phyloP scores from a whole-genome alignment of 164 flowering plant species.

The Vitis rotundifolia region DNA sequence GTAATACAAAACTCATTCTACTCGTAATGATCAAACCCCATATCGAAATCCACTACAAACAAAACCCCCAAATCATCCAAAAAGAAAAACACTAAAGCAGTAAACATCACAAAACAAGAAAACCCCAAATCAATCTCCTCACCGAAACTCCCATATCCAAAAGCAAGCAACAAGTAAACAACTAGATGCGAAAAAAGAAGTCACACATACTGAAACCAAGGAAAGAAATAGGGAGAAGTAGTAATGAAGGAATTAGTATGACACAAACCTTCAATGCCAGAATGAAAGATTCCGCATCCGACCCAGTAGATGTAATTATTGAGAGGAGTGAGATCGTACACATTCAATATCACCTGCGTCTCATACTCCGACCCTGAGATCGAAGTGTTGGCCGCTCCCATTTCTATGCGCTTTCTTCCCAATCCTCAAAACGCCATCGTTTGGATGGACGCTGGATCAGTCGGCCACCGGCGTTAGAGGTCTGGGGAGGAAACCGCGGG shows the following conservation, averaged over 20 bases:
- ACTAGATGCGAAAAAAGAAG: background rate
- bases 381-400: slow-evolving; percentile 24
- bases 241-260: too few species aligned
- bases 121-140: too few species aligned
- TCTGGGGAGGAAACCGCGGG: background rate
- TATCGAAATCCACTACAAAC: too few species aligned
- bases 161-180: too few species aligned
- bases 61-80: too few species aligned
- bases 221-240: background rate
- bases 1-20: too few species aligned
- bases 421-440: background rate
- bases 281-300: slow-evolving; percentile 76
- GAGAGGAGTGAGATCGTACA: slow-evolving; percentile 78
- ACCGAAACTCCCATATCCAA: too few species aligned
- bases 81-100: too few species aligned
- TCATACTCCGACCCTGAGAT: slow-evolving; percentile 16
- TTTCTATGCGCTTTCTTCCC: background rate
- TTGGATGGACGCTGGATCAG: background rate
- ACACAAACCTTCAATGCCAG: slow-evolving; percentile 69
- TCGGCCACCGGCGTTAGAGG: background rate
- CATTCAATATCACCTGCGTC: slow-evolving; percentile 59
- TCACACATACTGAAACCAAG: background rate
- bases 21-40: too few species aligned
- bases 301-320: slow-evolving; percentile 62
- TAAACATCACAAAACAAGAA: too few species aligned